A percentile compares a stretch with the other conserved stretches of the same genome.
These are phyloP conservation scores for Chondrostereum purpureum DNA, from an alignment of 1,284 basidiomycete species.

Conservation along the genomic window DNA sequence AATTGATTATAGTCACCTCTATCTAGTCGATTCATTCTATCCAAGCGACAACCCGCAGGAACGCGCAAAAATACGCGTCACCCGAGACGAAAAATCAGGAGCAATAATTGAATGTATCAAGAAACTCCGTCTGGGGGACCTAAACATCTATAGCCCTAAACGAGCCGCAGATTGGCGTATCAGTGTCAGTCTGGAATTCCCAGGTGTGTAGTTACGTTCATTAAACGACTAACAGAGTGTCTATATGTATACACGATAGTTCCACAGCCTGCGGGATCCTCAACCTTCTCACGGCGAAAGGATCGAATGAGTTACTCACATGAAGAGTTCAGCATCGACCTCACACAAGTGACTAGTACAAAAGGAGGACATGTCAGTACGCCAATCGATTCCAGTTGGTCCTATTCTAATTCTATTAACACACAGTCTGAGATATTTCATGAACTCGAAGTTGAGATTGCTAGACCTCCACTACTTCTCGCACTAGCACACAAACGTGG, in stretches of 20 bases:
- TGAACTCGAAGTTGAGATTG: slow-evolving; percentile 69
- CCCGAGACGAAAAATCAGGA: slow-evolving; percentile 71
- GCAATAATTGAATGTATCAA: slow-evolving; percentile 60
- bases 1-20: slow-evolving; percentile 73
- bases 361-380: too few relatives aligned
- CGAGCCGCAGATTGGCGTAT: slow-evolving; percentile 86
- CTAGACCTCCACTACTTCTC: slow-evolving; percentile 53
- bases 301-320: slow-evolving; percentile 91
- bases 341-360: slow-evolving; percentile 91
- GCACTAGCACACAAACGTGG: slow-evolving; percentile 52
- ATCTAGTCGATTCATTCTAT: slow-evolving; percentile 83
- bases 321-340: slow-evolving; percentile 87
- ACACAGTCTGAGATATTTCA: slow-evolving; percentile 57
- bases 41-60: slow-evolving; percentile 36
- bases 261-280: slow-evolving; percentile 50
- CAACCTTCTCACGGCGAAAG: slow-evolving; percentile 66
- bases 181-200: slow-evolving; percentile 83
- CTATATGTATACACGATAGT: slow-evolving; percentile 40
- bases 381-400: neutral
- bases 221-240: slow-evolving; percentile 4
- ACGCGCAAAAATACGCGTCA: slow-evolving; percentile 76
- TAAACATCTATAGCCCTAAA: slow-evolving; percentile 86
- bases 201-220: slow-evolving; percentile 39
- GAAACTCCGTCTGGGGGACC: slow-evolving; percentile 80
- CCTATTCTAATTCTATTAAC: neutral